phyloP scores from a whole-genome alignment of 306 rosid species.

The Castanea sativa region DNA sequence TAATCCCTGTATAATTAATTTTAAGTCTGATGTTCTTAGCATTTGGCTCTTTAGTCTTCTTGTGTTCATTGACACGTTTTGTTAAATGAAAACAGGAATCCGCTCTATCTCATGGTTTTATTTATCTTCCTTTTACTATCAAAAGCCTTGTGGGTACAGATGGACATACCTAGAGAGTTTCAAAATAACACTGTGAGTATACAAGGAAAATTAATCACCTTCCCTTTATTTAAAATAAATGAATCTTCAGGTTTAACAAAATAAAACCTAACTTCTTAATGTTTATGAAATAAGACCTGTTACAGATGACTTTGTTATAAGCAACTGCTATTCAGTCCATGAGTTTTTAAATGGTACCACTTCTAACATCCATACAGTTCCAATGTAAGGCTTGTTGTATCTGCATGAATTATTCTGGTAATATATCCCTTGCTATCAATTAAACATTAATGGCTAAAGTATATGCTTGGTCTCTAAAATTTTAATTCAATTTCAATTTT shows the following conservation, averaged over 20 bases:
- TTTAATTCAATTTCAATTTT: too few species aligned
- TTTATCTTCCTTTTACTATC: conserved; percentile 62
- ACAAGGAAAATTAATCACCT: background rate
- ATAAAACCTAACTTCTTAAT: background rate
- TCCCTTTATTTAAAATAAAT: background rate
- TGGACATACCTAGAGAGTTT: conserved; percentile 66
- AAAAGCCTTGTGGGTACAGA: conserved; percentile 79
- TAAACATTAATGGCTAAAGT: too few species aligned
- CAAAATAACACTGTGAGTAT: conserved; percentile 73
- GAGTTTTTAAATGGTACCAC: background rate
- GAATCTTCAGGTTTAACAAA: background rate
- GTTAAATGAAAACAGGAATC: conserved; percentile 63
- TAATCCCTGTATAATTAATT: background rate
- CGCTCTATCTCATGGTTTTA: conserved; percentile 56
- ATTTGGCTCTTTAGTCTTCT: conserved; percentile 5
- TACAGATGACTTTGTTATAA: background rate
- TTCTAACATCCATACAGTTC: background rate
- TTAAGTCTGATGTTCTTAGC: background rate
- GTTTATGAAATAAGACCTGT: background rate
- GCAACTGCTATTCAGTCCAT: background rate
- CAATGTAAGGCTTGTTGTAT: background rate
- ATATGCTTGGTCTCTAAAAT: too few species aligned
- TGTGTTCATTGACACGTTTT: conserved; percentile 13
- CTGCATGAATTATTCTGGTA: background rate
- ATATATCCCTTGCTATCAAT: too few species aligned